A percentile compares a stretch with the other conserved stretches of the same genome.
Conservation (phyloP, 768 basidiomycete genomes). For the Suillus discolor region DNA sequence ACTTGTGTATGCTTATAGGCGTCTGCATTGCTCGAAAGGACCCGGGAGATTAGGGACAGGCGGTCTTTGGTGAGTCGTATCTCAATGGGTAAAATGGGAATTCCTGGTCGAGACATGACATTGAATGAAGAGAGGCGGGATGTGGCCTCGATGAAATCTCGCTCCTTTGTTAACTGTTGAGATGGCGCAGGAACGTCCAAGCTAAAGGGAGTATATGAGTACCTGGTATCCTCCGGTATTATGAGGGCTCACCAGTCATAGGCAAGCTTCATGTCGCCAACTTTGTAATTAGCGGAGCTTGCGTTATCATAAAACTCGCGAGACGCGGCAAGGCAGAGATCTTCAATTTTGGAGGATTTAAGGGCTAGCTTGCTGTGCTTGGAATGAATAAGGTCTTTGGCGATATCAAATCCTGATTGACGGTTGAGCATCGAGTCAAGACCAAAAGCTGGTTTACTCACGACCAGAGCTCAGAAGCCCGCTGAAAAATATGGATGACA, state of each 20-base stretch:
- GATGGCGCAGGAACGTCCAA: slow-evolving; percentile 73
- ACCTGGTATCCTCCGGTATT: slow-evolving; percentile 14
- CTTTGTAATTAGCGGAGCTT: slow-evolving; percentile 85
- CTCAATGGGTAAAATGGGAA: slow-evolving; percentile 86
- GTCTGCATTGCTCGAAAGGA: slow-evolving; percentile 82
- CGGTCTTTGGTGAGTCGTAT: slow-evolving; percentile 91
- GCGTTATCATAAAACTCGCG: slow-evolving; percentile 97
- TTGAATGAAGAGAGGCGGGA: slow-evolving; percentile 94
- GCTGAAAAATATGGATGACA: slow-evolving; percentile 80
- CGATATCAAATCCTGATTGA: slow-evolving; percentile 63
- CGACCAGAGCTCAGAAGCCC: slow-evolving; percentile 87
- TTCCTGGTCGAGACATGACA: slow-evolving; percentile 70
- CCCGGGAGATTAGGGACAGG: slow-evolving; percentile 81
- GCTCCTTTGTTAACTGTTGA: slow-evolving; percentile 64
- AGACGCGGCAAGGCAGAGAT: slow-evolving; percentile 78
- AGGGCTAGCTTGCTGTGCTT: slow-evolving; percentile 51
- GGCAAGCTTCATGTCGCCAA: slow-evolving; percentile 95
- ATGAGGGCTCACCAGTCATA: slow-evolving; percentile 78
- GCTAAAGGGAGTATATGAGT: slow-evolving; percentile 42
- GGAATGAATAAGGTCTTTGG: slow-evolving; percentile 60
- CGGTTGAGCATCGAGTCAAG: slow-evolving; percentile 11
- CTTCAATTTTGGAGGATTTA: slow-evolving; percentile 57
- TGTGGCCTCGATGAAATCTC: slow-evolving; percentile 96
- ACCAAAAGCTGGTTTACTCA: slow-evolving; percentile 48
- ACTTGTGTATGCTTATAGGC: slow-evolving; percentile 93